These are phyloP conservation scores for Collybia sp. DNA, from an alignment of 768 basidiomycete species.

Conservation along the genomic window DNA sequence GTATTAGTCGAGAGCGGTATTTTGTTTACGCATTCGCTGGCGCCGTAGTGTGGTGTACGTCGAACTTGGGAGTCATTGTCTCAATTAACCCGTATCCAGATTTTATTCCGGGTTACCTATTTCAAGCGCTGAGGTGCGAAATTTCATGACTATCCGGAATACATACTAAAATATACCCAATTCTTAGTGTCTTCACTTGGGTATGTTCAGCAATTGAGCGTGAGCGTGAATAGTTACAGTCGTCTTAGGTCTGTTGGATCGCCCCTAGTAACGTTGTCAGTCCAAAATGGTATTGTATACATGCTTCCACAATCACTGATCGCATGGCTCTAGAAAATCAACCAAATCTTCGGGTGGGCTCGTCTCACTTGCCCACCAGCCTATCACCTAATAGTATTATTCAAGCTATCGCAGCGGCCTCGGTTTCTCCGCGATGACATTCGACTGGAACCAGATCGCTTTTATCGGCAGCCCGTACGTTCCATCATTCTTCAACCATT, in stretches of 20 bases:
- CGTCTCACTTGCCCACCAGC: neutral
- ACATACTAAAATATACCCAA: neutral
- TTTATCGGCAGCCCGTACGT: conserved; percentile 62
- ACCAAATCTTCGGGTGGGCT: conserved; percentile 51
- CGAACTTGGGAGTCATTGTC: neutral
- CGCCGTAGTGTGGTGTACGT: conserved; percentile 41
- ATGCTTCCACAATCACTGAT: neutral
- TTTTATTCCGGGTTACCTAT: conserved; percentile 61
- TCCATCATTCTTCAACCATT: conserved; percentile 1
- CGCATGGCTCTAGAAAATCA: conserved; percentile 36
- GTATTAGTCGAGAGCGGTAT: conserved; percentile 54
- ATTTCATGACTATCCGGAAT: neutral
- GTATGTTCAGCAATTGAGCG: conserved; percentile 17
- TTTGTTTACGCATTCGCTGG: conserved; percentile 50
- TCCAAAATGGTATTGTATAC: conserved; percentile 5
- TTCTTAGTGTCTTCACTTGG: conserved; percentile 42
- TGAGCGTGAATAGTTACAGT: conserved; percentile 13
- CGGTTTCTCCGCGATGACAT: conserved; percentile 48
- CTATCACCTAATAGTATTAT: neutral
- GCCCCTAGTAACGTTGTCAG: conserved; percentile 51
- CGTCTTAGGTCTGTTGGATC: conserved; percentile 55
- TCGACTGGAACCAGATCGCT: conserved; percentile 68
- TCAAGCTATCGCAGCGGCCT: conserved; percentile 43
- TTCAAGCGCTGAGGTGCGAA: conserved; percentile 47
- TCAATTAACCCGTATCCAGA: conserved; percentile 23